Evolutionary conservation across 2,329 filamentous ascomycete species (phyloP).

Genomic region (Xylaria multiplex): DNA sequence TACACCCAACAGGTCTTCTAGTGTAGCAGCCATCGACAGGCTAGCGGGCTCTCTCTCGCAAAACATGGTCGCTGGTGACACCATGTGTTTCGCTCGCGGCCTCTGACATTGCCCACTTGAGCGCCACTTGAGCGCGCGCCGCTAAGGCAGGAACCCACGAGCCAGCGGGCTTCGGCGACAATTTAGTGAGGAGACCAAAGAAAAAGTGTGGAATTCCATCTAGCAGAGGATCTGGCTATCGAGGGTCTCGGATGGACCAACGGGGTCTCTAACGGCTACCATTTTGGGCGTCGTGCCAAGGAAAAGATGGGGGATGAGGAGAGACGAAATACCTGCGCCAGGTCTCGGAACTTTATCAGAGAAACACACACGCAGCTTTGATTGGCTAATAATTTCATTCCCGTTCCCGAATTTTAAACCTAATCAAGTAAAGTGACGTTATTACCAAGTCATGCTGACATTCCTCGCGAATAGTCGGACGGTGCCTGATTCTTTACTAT

Average conservation of each 20-base stretch:
- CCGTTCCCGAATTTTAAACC: constrained; percentile 17
- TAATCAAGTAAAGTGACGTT: constrained; percentile 29
- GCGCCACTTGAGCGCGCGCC: not conserved
- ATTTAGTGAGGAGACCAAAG: not conserved
- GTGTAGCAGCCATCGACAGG: constrained; percentile 18
- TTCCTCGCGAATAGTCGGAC: constrained; percentile 20
- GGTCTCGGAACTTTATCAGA: constrained; percentile 20
- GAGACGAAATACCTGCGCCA: constrained; percentile 5
- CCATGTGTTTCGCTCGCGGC: not conserved
- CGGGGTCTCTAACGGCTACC: constrained; percentile 23
- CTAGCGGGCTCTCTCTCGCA: constrained; percentile 1
- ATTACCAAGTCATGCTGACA: constrained; percentile 8
- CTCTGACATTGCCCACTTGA: not conserved
- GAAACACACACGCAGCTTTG: constrained; percentile 13
- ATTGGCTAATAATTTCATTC: constrained; percentile 31
- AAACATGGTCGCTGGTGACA: constrained; percentile 12
- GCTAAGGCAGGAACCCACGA: constrained; percentile 31
- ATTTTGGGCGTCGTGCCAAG: constrained; percentile 23
- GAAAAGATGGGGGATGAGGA: constrained; percentile 14
- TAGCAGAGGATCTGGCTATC: constrained; percentile 2
- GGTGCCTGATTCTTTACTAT: not conserved
- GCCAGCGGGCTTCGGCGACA: constrained; percentile 19
- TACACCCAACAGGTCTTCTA: constrained; percentile 1
- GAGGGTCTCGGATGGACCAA: constrained; percentile 24
- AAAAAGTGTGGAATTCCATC: constrained; percentile 2